These are phyloP conservation scores for Podila epigama DNA, from an alignment of 192 early-diverging fungal species.

Conservation along the genomic window DNA sequence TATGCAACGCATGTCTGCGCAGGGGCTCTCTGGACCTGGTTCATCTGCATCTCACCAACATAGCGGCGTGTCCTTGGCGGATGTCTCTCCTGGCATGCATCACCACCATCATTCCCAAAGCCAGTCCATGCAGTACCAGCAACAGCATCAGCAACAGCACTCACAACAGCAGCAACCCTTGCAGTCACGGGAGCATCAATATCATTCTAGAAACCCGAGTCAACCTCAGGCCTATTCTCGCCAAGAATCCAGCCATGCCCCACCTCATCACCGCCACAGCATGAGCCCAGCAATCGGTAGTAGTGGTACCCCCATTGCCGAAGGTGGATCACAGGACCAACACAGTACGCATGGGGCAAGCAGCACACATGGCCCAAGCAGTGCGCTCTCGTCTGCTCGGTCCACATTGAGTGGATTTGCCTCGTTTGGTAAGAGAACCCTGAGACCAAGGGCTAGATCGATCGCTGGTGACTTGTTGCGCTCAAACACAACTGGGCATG, in stretches of 20 bases:
- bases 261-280: conserved; percentile 28
- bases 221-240: neutral
- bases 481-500: conserved; percentile 37
- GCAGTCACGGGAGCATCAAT: neutral
- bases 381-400: conserved; percentile 23
- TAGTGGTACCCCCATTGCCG: too few species aligned
- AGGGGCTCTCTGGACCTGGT: conserved; percentile 17
- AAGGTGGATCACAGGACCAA: conserved; percentile 2
- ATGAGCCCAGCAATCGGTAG: conserved; percentile 30
- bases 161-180: conserved; percentile 1
- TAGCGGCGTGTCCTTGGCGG: neutral
- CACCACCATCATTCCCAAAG: conserved; percentile 22
- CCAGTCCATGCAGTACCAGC: conserved; percentile 12
- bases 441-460: conserved; percentile 37
- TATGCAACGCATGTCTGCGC: conserved; percentile 47
- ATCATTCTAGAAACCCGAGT: too few species aligned
- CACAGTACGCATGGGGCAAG: conserved; percentile 34
- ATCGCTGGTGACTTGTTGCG: conserved; percentile 26
- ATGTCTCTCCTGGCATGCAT: conserved; percentile 3
- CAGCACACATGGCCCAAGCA: conserved; percentile 36
- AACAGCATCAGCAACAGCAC: conserved; percentile 7
- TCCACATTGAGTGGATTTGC: conserved; percentile 44
- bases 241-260: neutral
- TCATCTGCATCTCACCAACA: neutral
- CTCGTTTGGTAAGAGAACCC: conserved; percentile 40